Conservation (phyloP, 1,284 basidiomycete genomes). For the Moesziomyces sp. region DNA sequence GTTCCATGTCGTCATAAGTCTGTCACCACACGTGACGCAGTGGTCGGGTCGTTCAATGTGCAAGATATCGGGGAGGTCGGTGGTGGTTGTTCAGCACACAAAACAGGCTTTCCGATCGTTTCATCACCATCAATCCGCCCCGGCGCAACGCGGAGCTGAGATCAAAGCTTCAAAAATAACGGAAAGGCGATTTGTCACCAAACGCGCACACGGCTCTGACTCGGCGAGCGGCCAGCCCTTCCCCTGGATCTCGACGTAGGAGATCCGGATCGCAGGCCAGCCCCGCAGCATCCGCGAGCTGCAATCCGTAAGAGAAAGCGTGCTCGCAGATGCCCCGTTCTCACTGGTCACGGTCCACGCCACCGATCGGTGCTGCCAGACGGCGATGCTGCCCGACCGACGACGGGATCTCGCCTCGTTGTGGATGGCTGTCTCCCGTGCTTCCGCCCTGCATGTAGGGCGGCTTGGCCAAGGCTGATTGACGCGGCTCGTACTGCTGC, state of each 20-base stretch:
- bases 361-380: constrained; percentile 31
- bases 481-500: constrained; percentile 24
- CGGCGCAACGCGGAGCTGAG: constrained; percentile 11
- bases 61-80: constrained; percentile 10
- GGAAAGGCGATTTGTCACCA: constrained; percentile 34
- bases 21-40: constrained; percentile 7
- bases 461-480: constrained; percentile 33
- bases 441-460: constrained; percentile 20
- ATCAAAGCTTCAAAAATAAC: constrained; percentile 37
- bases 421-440: constrained; percentile 38
- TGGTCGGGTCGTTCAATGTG: constrained; percentile 16
- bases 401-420: constrained; percentile 54
- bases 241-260: constrained; percentile 49
- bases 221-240: constrained; percentile 52
- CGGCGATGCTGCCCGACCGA: constrained; percentile 39
- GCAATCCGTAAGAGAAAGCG: too few relatives aligned
- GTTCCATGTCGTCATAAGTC: constrained; percentile 19
- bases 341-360: constrained; percentile 52
- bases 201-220: constrained; percentile 54
- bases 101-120: constrained; percentile 34
- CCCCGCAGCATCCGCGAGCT: constrained; percentile 20
- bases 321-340: constrained; percentile 7
- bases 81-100: constrained; percentile 39
- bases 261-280: constrained; percentile 52
- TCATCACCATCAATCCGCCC: constrained; percentile 36